Percentiles rank a stretch among this genome's conserved stretches.
Conservation (phyloP, 805 yeast genomes). For the fission yeast (Schizosaccharomyces pombe) region DNA sequence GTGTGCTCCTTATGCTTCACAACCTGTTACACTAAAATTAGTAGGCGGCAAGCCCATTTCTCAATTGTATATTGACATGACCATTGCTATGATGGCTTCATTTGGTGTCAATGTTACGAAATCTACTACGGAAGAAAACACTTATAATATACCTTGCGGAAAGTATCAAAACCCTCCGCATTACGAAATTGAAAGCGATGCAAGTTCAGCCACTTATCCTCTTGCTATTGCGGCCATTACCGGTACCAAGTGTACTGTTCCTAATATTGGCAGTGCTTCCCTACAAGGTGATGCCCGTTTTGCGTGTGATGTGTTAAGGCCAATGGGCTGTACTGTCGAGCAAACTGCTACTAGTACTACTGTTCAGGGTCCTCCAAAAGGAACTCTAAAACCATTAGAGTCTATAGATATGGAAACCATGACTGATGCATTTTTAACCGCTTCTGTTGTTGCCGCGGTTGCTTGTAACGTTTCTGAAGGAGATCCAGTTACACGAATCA, state of each 20-base stretch:
- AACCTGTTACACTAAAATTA: slow-evolving; percentile 65
- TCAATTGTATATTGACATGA: slow-evolving; percentile 89
- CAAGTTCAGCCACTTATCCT: slow-evolving; percentile 94
- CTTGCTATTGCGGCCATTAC: slow-evolving; percentile 92
- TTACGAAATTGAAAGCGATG: slow-evolving; percentile 86
- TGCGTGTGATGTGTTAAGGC: slow-evolving; percentile 73
- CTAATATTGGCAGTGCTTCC: slow-evolving; percentile 78
- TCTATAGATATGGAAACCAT: slow-evolving; percentile 94
- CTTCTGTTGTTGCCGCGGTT: slow-evolving; percentile 89
- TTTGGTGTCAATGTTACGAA: slow-evolving; percentile 62
- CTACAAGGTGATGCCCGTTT: slow-evolving; percentile 94
- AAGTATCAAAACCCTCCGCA: slow-evolving; percentile 56
- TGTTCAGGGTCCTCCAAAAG: slow-evolving; percentile 66
- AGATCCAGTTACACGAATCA: slow-evolving; percentile 41
- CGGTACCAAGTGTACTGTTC: slow-evolving; percentile 76
- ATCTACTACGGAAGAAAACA: slow-evolving; percentile 48
- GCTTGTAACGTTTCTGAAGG: slow-evolving; percentile 22
- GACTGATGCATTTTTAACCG: slow-evolving; percentile 96
- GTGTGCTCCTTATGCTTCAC: slow-evolving; percentile 90
- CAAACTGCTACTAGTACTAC: slow-evolving; percentile 77
- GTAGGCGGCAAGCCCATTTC: slow-evolving; percentile 96
- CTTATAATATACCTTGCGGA: slow-evolving; percentile 78
- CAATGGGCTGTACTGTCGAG: slow-evolving; percentile 81
- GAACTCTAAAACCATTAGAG: slow-evolving; percentile 42
- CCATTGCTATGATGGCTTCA: slow-evolving; percentile 77